These are phyloP conservation scores for Rhynchosporium graminicola DNA, from an alignment of 2,329 filamentous ascomycete species.

Conservation along the genomic window DNA sequence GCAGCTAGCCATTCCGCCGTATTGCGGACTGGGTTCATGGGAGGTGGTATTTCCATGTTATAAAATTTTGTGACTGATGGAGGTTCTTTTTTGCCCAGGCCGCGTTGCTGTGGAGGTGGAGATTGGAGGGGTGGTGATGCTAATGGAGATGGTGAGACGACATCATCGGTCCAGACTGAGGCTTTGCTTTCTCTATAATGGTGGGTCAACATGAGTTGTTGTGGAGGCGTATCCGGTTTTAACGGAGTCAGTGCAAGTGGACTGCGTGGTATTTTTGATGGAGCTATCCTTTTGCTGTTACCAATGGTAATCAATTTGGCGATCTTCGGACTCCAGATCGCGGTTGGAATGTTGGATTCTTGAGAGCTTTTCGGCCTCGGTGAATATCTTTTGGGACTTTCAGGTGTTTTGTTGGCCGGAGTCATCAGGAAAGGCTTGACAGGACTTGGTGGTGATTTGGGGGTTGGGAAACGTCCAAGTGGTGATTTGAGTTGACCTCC, in stretches of 20 bases:
- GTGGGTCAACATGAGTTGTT: background rate
- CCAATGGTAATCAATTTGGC: constrained; percentile 12
- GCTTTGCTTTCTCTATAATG: constrained; percentile 31
- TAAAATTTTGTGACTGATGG: background rate
- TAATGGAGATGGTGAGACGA: constrained; percentile 23
- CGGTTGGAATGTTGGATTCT: background rate
- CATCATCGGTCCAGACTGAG: constrained; percentile 37
- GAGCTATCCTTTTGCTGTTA: constrained; percentile 1
- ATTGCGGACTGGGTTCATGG: constrained; percentile 19
- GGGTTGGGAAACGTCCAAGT: constrained; percentile 2
- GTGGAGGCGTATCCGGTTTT: background rate
- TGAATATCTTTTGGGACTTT: background rate
- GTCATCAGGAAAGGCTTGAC: constrained; percentile 6
- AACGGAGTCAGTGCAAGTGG: constrained; percentile 15
- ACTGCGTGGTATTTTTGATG: constrained; percentile 15
- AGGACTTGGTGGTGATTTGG: constrained; percentile 12
- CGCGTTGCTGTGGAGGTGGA: constrained; percentile 5
- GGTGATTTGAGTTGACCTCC: constrained; percentile 36
- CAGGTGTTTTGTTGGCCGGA: background rate
- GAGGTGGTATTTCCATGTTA: constrained; percentile 19
- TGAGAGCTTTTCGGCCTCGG: background rate
- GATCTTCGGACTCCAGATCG: constrained; percentile 14
- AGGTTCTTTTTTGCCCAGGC: background rate
- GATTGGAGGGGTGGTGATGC: constrained; percentile 17
- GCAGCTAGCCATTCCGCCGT: constrained; percentile 27